Conservation (phyloP, 768 basidiomycete species). For the Pilatotrama ljubarskyi region DNA sequence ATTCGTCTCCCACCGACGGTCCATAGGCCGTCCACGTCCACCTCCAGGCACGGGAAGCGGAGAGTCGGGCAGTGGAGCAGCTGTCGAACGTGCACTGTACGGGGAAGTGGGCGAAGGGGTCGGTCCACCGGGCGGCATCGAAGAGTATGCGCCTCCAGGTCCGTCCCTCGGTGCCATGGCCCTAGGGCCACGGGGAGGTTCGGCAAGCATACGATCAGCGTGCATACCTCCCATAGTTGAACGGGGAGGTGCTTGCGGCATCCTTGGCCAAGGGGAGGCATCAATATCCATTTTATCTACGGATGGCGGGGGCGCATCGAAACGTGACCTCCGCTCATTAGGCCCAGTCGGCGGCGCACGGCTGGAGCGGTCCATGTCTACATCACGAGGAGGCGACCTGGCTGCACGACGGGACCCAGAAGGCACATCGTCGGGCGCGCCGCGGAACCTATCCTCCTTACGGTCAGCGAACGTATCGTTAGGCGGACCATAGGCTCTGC, state of each 20-base stretch:
- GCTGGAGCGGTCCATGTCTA: slow-evolving; percentile 12
- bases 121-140: neutral
- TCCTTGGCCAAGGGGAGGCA: slow-evolving; percentile 20
- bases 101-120: neutral
- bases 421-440: neutral
- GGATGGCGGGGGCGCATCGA: neutral
- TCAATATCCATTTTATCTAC: slow-evolving; percentile 24
- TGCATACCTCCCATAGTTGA: slow-evolving; percentile 32
- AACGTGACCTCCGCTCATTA: neutral
- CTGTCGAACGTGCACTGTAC: neutral
- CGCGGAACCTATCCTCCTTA: slow-evolving; percentile 3
- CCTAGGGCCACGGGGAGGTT: slow-evolving; percentile 30
- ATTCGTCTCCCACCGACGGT: slow-evolving; percentile 7
- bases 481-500: neutral
- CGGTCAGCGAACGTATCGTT: slow-evolving; percentile 1
- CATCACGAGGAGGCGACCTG: neutral
- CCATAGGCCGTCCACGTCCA: neutral
- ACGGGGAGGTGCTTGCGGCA: slow-evolving; percentile 1
- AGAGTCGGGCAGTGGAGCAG: neutral
- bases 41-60: neutral
- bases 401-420: slow-evolving; percentile 16
- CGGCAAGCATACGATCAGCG: slow-evolving; percentile 31
- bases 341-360: neutral
- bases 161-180: slow-evolving; percentile 30
- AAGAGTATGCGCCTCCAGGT: neutral